phyloP scores from a whole-genome alignment of 2,329 filamentous ascomycete species.

The Ustulina deusta region DNA sequence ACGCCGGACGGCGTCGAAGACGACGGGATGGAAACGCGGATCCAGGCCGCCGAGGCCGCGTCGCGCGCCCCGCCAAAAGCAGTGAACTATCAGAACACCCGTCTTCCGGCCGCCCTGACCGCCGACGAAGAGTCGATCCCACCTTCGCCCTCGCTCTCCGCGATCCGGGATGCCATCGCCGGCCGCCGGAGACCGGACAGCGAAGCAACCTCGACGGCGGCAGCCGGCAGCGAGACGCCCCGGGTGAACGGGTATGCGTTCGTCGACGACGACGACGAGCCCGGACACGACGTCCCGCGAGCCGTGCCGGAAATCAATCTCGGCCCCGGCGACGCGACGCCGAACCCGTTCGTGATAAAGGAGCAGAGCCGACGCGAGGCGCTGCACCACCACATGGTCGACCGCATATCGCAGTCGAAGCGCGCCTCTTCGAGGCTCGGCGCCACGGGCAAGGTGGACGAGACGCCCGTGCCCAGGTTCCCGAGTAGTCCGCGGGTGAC shows the following conservation, averaged over 20 bases:
- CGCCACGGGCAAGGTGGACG: constrained; percentile 68
- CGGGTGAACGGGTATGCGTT: constrained; percentile 94
- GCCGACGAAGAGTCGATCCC: constrained; percentile 62
- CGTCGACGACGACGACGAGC: constrained; percentile 81
- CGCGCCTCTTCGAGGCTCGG: constrained; percentile 70
- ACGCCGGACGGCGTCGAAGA: constrained; percentile 74
- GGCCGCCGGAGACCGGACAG: constrained; percentile 73
- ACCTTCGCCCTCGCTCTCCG: constrained; percentile 84
- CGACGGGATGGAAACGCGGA: constrained; percentile 67
- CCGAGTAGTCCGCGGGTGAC: constrained; percentile 72
- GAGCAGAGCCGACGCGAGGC: constrained; percentile 81
- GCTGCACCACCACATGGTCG: constrained; percentile 87
- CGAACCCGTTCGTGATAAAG: constrained; percentile 84
- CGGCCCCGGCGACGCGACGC: constrained; percentile 69
- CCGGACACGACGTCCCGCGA: constrained; percentile 58
- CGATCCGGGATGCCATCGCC: constrained; percentile 85
- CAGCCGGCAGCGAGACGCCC: constrained; percentile 80
- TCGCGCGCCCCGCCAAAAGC: constrained; percentile 82
- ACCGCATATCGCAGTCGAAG: constrained; percentile 80
- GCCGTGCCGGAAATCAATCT: constrained; percentile 65
- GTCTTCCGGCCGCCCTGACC: constrained; percentile 68
- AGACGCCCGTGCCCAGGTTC: constrained; percentile 76
- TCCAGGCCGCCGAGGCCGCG: constrained; percentile 74
- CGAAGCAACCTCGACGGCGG: constrained; percentile 70
- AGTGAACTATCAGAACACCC: constrained; percentile 86